Evolutionary conservation across 108 stramenopile genomes (phyloP), one percentile per base, ranked within the genome.

Genomic region (Cyclotella baltica): DNA sequence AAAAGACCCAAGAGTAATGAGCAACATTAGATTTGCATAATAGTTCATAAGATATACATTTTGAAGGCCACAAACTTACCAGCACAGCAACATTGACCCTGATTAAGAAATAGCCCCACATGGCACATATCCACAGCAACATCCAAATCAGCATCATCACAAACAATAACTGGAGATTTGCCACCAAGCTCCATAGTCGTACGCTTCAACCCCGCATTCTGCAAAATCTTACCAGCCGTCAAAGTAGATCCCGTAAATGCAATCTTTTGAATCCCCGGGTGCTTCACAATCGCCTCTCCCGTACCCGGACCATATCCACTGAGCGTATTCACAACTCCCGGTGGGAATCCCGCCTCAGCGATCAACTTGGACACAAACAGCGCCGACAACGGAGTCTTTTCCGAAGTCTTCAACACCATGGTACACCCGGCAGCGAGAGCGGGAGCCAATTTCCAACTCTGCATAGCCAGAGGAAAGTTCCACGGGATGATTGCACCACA

Each of bases 381-480:
- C 18, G 86, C 87, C 3, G 89, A 87, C 9, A 94, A 71, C 18
- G 94, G 94, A 18, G 94, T 89, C 40, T 78, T 72, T 66, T 95
- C 94, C 3, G 93, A 88, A 16, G 92, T 73, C 81, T 97, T 97
- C 29, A 95, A 25, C 28, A 97, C 87, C 46, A 89, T 43, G 29
- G 88, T 83, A 80, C 84, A 87, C 30, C 96, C 96, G 11, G 80
- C 85, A 6, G 90, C 87, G 27, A 97, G 90, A 25, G 91, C 89
- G 11, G 96, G 94, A 16, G 85, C 90, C 28, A 90, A 55, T 86
- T 94, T 94, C 91, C 87, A 88, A 13, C 72, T 72, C 3, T 69
- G 69, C 93, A 90, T 90, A 48, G 88, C 73, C 22, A 90, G 75
- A 2, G 93, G 90, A 31, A 83, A 94, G 80, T 94, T 94, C 91